Percentiles rank a stretch among this genome's conserved stretches.
These are phyloP conservation scores for Leccinellum luteum DNA, from an alignment of 768 basidiomycete species.

Conservation along the genomic window DNA sequence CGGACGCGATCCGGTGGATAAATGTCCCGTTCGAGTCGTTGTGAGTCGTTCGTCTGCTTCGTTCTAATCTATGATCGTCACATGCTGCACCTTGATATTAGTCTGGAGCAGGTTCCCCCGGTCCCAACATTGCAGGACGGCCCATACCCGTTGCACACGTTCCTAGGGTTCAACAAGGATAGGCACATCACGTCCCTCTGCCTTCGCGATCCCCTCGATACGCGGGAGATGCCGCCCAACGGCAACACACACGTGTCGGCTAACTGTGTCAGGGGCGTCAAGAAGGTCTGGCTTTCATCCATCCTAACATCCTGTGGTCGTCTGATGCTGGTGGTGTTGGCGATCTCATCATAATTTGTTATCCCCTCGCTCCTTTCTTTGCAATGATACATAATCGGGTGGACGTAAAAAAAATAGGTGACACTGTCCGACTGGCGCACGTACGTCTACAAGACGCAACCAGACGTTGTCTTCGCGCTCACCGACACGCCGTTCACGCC, in stretches of 20 bases:
- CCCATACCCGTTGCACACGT: slow-evolving; percentile 55
- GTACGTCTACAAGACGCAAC: slow-evolving; percentile 51
- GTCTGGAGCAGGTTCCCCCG: slow-evolving; percentile 67
- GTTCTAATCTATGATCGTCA: not conserved
- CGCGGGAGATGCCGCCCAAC: slow-evolving; percentile 70
- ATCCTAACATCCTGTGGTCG: not conserved
- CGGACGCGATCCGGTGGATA: slow-evolving; percentile 56
- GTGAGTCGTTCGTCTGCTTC: slow-evolving; percentile 45
- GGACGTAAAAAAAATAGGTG: slow-evolving; percentile 38
- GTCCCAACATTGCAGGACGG: slow-evolving; percentile 59
- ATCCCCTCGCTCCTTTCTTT: not conserved
- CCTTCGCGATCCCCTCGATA: slow-evolving; percentile 63
- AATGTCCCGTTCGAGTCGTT: slow-evolving; percentile 80
- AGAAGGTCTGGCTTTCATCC: slow-evolving; percentile 48
- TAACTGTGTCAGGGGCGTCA: slow-evolving; percentile 63
- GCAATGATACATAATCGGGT: not conserved
- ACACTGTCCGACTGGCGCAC: slow-evolving; percentile 52
- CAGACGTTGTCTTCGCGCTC: slow-evolving; percentile 71
- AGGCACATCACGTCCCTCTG: slow-evolving; percentile 58
- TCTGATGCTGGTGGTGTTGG: not conserved
- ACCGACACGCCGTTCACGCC: slow-evolving; percentile 66
- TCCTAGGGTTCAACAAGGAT: slow-evolving; percentile 52
- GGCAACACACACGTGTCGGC: slow-evolving; percentile 56
- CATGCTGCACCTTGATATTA: slow-evolving; percentile 15
- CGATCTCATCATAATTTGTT: not conserved